Percentiles rank a stretch among this genome's conserved stretches.
These are phyloP conservation scores for Bassia scoparia DNA, from an alignment of 148 eudicot species.

Conservation along the genomic window DNA sequence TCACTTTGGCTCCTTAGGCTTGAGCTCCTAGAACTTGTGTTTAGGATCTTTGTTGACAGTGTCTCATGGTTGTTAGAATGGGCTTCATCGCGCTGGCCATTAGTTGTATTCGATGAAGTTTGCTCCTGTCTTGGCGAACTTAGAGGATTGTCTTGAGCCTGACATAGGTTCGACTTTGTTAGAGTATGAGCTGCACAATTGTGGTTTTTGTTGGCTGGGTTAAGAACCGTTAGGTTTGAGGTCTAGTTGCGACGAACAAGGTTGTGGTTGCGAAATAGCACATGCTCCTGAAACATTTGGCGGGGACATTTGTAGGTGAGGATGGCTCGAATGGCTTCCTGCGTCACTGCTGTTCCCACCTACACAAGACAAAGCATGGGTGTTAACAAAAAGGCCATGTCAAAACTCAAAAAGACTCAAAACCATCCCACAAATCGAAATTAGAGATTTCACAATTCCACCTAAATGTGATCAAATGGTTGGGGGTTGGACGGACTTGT, in stretches of 20 bases:
- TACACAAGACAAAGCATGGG: slow-evolving; percentile 1
- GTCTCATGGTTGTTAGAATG: not conserved
- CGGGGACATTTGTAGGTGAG: slow-evolving; percentile 13
- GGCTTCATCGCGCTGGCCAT: not conserved
- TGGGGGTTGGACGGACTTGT: too few species aligned
- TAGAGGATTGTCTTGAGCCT: slow-evolving; percentile 1
- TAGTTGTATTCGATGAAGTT: not conserved
- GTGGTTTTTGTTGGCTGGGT: not conserved
- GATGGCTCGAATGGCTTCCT: slow-evolving; percentile 42
- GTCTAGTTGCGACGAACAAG: slow-evolving; percentile 15
- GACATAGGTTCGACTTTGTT: not conserved
- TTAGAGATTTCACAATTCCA: too few species aligned
- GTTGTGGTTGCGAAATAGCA: slow-evolving; percentile 2
- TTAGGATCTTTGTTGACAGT: not conserved
- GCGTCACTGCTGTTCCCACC: slow-evolving; percentile 41
- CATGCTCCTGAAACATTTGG: slow-evolving; percentile 11
- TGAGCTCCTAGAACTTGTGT: slow-evolving; percentile 10
- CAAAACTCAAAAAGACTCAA: not conserved
- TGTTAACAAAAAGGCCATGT: not conserved
- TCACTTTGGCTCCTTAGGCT: slow-evolving; percentile 18
- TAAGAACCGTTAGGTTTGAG: not conserved
- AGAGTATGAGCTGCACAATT: not conserved
- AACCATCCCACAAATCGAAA: not conserved
- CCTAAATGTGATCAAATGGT: too few species aligned
- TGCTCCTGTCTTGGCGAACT: not conserved